Base-by-base conservation (phyloP, 164 flowering plant genomes). In the Hamamelis virginiana region DNA sequence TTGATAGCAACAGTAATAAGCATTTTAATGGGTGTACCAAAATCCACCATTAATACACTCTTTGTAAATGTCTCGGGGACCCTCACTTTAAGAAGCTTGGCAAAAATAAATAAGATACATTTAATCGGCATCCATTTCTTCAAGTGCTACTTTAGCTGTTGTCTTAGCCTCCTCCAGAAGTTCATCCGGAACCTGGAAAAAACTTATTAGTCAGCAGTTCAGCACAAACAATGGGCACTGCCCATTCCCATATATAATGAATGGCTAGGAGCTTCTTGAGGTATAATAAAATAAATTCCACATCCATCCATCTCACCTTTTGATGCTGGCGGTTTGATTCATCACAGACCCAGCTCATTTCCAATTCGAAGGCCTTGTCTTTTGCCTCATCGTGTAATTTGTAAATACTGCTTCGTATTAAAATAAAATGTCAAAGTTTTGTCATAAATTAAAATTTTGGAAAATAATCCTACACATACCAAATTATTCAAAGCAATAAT, bases 301-400 rank as follows among this genome's bases (percentile, higher is more conserved):
- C n/a, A n/a, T n/a, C n/a, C n/a, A n/a, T n/a, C n/a, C n/a, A n/a
- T n/a, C n/a, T 59, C 82, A 89, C 98, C 97, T 94, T 92, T 77
- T 88, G 85, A 76, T 94, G 98, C 76, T 71, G 89, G 51, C 86
- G 91, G 59, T 90, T 92, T 28, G 98, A 91, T 75, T 94, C 98
- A 47, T 94, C 97, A 72, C 98, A 94, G n/a, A 89, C 89, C 98
- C 97, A 94, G 74, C 96, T 92, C 93, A 94, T 74, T 76, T 94
- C 98, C 80, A 90, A 72, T 81, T 94, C 97, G 71, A 94, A 94
- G 9, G 94, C 96, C 80, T 94, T 94, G 82, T 94, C 97, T 82
- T 94, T 94, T 10, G 98, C 98, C 79, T 94, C 98, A 75, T 94
- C 97, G 73, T 94, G 98, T 6, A 94, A 89, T 48, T 85, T 84